Base-by-base conservation (phyloP, 495 filamentous ascomycete species). In the Cercophora samala region DNA sequence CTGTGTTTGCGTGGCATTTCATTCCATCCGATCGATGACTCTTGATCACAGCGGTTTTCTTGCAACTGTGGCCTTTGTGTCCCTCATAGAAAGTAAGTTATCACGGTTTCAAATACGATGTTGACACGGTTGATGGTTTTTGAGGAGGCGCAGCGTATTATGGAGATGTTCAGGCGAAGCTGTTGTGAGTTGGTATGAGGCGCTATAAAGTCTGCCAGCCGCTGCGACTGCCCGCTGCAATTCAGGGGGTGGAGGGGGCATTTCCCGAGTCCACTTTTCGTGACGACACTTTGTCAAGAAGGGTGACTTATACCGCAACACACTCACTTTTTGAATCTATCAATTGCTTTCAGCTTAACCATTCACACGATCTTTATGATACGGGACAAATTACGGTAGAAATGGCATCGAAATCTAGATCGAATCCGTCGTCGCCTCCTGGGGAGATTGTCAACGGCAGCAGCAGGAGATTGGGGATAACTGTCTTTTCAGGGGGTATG, bases 401-500 rank as follows among this genome's bases (percentile, higher is more conserved):
- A 3, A 46, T 46, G 37, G 37, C 37, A 3, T 46, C 37, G 6
- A 46, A 46, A 13, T 9, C 2, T 2, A 46, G 37, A 5, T 46
- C 37, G 9, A 46, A 46, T 46, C 2, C 11, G 37, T 13, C 37
- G 15, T 46, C 37, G 15, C 37, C 37, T 46, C 37, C 37, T 46
- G 9, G 1, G 8, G 37, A 46, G 15, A 1, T 9, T 17, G 37
- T 13, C 37, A 60, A 64, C 26, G 64, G 62, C 21, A 21, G n/a
- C 22, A 65, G 6, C 19, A 71, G 63, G 60, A 66, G 29, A 17
- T 23, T 66, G 4, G 73, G 63, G 3, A 76, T 76, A 23, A 76
- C 74, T 0, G 71, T 76, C 0, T 76, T 76, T 32, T 74, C 74
- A 5, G 74, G 74, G 66, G 74, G 74, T 74, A 67, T 60, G 67